These are phyloP conservation scores for Mycena filopes DNA, from an alignment of 768 basidiomycete species.

Conservation along the genomic window DNA sequence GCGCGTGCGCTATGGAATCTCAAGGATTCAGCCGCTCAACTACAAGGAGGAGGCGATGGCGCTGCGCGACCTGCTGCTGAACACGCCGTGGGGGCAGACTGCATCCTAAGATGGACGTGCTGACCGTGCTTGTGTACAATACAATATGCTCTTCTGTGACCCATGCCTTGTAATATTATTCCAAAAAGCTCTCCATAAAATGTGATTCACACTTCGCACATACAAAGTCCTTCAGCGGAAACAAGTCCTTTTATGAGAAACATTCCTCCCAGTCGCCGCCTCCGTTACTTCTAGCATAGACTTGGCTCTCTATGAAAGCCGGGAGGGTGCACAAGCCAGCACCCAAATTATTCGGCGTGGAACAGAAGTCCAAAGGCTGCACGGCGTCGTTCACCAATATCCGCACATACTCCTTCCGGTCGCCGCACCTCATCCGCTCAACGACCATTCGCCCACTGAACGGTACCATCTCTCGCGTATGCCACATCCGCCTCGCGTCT, in stretches of 20 bases:
- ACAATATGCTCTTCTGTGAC: background rate
- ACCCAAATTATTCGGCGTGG: conserved; percentile 31
- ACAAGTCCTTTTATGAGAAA: conserved; percentile 41
- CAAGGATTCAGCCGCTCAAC: conserved; percentile 70
- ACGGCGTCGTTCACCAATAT: conserved; percentile 84
- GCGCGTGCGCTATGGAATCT: conserved; percentile 86
- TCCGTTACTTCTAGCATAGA: conserved; percentile 73
- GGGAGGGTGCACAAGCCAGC: conserved; percentile 72
- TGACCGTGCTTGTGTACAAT: background rate
- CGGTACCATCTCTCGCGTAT: conserved; percentile 70
- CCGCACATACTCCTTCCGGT: conserved; percentile 62
- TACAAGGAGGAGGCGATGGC: conserved; percentile 73
- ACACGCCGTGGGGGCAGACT: conserved; percentile 63
- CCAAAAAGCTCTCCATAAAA: background rate
- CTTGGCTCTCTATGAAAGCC: conserved; percentile 77
- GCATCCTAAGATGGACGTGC: conserved; percentile 12
- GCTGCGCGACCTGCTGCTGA: conserved; percentile 70
- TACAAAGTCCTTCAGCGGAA: too few relatives aligned
- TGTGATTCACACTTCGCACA: too few relatives aligned
- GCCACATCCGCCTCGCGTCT: conserved; percentile 58
- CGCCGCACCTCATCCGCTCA: conserved; percentile 69
- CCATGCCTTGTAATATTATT: conserved; percentile 3
- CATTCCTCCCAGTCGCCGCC: conserved; percentile 79
- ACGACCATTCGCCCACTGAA: conserved; percentile 81
- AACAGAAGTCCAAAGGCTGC: conserved; percentile 72